Evolutionary conservation across 768 basidiomycete species (phyloP), one percentile per base, ranked within the genome.

Genomic region (Suillus luteus): DNA sequence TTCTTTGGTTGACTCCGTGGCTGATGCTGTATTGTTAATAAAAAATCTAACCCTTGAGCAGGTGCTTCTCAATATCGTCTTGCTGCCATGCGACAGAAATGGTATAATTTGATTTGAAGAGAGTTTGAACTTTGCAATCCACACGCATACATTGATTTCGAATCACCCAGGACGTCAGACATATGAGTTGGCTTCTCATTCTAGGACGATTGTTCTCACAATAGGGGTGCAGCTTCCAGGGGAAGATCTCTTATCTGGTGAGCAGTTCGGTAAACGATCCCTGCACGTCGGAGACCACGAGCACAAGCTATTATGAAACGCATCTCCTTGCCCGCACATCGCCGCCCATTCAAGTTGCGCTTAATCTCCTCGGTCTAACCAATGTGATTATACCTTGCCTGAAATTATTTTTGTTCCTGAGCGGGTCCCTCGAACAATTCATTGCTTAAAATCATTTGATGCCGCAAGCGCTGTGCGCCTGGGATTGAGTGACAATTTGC

Each of bases 1-100:
- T 33, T 75, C 38, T 41, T 3, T 41, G 11, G 4, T 40, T 58
- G 57, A 58, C 17, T 41, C 10, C 27, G 22, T 41, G 40, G 27
- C 57, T 41, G 40, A 19, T 41, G 6, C 31, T 58, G 40, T 58
- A 41, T 40, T 27, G 5, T 41, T 31, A 11, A 41, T 58, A 41
- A 41, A 27, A 41, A 27, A 19, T 41, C 24, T 19, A 27, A 58
- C 19, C 14, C 24, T 58, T 41, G 57, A 58, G 6, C 57, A 58
- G 57, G 19, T 41, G 17, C 27, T 27, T 37, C 24, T 27, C 27
- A 17, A 31, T 58, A 43, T 17, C 5, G 14, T 58, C 38, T 41
- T 58, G 57, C 57, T 41, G 38, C 22, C 17, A 27, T 27, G 27
- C 27, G 17, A 58, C 19, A 7, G 38, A 41, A 41, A 19, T 27